phyloP scores from a whole-genome alignment of 495 filamentous ascomycete genomes.

The Penicillium goetzii region DNA sequence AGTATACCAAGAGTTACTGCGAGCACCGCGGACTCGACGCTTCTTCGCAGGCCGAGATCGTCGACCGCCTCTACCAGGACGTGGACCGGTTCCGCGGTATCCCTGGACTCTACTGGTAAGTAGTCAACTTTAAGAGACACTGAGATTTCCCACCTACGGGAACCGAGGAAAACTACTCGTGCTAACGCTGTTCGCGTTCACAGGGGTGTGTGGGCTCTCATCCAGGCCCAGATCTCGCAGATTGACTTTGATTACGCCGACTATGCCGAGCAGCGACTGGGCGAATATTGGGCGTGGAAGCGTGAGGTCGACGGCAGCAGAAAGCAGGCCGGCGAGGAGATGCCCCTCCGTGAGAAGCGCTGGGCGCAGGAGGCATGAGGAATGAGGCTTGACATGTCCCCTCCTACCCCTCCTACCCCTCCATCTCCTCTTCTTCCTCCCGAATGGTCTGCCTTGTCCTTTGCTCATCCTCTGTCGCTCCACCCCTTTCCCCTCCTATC shows the following conservation, averaged over 20 bases:
- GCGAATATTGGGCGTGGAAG: conserved; percentile 97
- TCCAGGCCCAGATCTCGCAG: conserved; percentile 91
- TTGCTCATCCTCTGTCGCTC: neutral
- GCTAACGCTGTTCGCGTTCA: conserved; percentile 21
- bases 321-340: conserved; percentile 58
- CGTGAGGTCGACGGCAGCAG: conserved; percentile 66
- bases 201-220: conserved; percentile 95
- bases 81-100: conserved; percentile 88
- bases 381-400: conserved; percentile 3
- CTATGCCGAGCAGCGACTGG: conserved; percentile 85
- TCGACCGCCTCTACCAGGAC: conserved; percentile 68
- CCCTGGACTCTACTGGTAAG: conserved; percentile 80
- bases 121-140: neutral
- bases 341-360: conserved; percentile 75
- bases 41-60: conserved; percentile 62
- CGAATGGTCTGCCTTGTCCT: neutral
- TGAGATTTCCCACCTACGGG: neutral
- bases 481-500: neutral
- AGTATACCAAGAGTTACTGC: conserved; percentile 68
- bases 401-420: neutral
- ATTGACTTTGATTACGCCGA: conserved; percentile 97
- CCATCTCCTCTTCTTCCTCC: neutral
- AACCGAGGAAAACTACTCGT: neutral
- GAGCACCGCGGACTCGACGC: conserved; percentile 40
- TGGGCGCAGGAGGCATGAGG: conserved; percentile 67